Conservation (phyloP, 2,329 filamentous ascomycete genomes). For the Tolypocladium amazonense region DNA sequence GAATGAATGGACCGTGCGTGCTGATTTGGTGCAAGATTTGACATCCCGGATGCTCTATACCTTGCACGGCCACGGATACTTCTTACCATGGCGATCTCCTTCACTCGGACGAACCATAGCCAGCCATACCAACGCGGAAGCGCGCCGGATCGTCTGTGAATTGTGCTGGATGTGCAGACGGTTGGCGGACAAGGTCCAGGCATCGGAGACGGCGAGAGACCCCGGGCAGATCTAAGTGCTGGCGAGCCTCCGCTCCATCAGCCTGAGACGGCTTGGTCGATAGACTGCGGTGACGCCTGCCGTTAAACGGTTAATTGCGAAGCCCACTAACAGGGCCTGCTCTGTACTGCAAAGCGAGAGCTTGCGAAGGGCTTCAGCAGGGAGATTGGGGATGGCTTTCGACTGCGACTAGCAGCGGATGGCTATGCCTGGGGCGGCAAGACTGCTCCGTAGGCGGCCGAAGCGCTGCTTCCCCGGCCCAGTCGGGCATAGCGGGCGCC, state of each 20-base stretch:
- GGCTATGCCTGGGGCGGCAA: neutral
- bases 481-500: neutral
- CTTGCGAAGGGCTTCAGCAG: neutral
- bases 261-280: neutral
- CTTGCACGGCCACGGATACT: neutral
- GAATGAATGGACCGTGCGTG: neutral
- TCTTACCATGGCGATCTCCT: neutral
- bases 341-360: neutral
- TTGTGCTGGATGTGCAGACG: neutral
- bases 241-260: neutral
- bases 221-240: neutral
- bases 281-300: neutral
- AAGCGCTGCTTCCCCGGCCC: neutral
- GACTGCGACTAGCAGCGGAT: neutral
- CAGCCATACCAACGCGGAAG: neutral
- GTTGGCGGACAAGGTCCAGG: neutral
- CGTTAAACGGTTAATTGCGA: neutral
- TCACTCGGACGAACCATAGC: neutral
- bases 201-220: neutral
- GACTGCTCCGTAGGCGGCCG: neutral
- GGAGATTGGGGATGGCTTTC: neutral
- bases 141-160: neutral
- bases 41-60: neutral
- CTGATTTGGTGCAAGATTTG: neutral
- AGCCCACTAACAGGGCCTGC: neutral